A percentile compares a stretch with the other conserved stretches of the same genome.
Conservation (phyloP, 805 yeast genomes). For the Starmerella sp. region DNA sequence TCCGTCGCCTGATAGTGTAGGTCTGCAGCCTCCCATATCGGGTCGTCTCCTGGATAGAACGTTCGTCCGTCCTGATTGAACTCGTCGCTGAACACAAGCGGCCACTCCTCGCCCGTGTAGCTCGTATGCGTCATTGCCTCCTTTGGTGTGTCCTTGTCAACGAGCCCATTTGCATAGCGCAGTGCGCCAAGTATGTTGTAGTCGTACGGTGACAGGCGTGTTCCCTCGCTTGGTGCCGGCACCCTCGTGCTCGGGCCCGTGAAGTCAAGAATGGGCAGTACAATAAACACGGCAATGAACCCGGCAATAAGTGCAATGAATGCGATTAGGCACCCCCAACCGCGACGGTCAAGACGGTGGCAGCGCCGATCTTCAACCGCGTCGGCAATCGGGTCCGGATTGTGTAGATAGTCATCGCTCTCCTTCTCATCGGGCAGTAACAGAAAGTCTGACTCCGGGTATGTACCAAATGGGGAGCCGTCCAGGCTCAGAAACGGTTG, state of each 20-base stretch:
- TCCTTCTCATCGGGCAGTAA: slow-evolving; percentile 84
- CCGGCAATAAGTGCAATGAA: slow-evolving; percentile 48
- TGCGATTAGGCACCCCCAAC: slow-evolving; percentile 27
- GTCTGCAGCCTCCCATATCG: slow-evolving; percentile 78
- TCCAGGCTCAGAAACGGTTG: slow-evolving; percentile 29
- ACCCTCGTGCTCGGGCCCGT: slow-evolving; percentile 44
- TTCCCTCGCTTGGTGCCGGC: slow-evolving; percentile 25
- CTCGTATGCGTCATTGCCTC: slow-evolving; percentile 41
- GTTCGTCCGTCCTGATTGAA: slow-evolving; percentile 83
- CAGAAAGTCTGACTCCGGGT: slow-evolving; percentile 87
- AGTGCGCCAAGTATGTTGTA: slow-evolving; percentile 51
- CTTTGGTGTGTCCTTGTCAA: slow-evolving; percentile 64
- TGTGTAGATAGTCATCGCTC: slow-evolving; percentile 87
- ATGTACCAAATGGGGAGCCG: slow-evolving; percentile 81
- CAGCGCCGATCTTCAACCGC: slow-evolving; percentile 55
- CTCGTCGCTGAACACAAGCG: slow-evolving; percentile 79
- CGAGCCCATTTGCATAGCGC: slow-evolving; percentile 37
- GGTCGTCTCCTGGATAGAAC: slow-evolving; percentile 84
- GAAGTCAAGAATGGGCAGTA: slow-evolving; percentile 74
- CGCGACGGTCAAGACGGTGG: slow-evolving; percentile 29
- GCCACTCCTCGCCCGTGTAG: slow-evolving; percentile 56
- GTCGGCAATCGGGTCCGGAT: slow-evolving; percentile 91
- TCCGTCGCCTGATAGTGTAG: slow-evolving; percentile 74
- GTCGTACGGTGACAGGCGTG: slow-evolving; percentile 41
- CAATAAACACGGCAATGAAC: slow-evolving; percentile 52